A percentile compares a stretch with the other conserved stretches of the same genome.
Evolutionary conservation across 2,329 filamentous ascomycete species (phyloP).

Genomic region (Trichoderma harzianum): DNA sequence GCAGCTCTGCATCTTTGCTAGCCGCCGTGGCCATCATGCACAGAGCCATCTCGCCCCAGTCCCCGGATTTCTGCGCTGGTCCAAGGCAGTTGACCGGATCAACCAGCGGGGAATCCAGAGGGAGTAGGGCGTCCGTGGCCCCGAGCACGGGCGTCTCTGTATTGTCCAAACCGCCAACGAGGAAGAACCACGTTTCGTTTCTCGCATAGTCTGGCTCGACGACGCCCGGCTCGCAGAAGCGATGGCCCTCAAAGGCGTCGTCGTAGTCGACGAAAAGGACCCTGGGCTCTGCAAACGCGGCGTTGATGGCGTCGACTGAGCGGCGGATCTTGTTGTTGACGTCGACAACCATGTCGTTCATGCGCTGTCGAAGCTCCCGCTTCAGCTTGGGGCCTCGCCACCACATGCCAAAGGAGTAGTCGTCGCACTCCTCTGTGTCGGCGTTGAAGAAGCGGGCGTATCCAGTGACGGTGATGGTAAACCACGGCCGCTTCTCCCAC

Average conservation of each 20-base stretch:
- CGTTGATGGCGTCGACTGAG: constrained; percentile 37
- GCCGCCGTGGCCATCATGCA: constrained; percentile 45
- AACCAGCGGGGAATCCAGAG: constrained; percentile 32
- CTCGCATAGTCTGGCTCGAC: constrained; percentile 43
- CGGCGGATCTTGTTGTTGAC: constrained; percentile 40
- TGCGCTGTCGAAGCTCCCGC: constrained; percentile 35
- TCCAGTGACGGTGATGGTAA: constrained; percentile 44
- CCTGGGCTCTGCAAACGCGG: constrained; percentile 34
- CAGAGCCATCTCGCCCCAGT: constrained; percentile 43
- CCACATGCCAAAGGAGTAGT: constrained; percentile 46
- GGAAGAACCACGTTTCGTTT: constrained; percentile 47
- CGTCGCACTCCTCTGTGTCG: constrained; percentile 41
- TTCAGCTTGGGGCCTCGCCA: constrained; percentile 42
- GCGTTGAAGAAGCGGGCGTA: constrained; percentile 49
- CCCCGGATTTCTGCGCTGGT: constrained; percentile 34
- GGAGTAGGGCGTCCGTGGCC: constrained; percentile 22
- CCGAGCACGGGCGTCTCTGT: background rate
- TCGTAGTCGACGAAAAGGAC: constrained; percentile 47
- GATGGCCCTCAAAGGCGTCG: constrained; percentile 42
- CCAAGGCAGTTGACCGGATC: constrained; percentile 37
- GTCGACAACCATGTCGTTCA: constrained; percentile 44
- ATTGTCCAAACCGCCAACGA: constrained; percentile 44
- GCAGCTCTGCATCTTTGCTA: constrained; percentile 34
- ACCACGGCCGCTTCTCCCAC: constrained; percentile 44
- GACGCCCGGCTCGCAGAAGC: constrained; percentile 41